Base-by-base conservation (phyloP, 164 flowering plant genomes). In the Hamamelis virginiana region DNA sequence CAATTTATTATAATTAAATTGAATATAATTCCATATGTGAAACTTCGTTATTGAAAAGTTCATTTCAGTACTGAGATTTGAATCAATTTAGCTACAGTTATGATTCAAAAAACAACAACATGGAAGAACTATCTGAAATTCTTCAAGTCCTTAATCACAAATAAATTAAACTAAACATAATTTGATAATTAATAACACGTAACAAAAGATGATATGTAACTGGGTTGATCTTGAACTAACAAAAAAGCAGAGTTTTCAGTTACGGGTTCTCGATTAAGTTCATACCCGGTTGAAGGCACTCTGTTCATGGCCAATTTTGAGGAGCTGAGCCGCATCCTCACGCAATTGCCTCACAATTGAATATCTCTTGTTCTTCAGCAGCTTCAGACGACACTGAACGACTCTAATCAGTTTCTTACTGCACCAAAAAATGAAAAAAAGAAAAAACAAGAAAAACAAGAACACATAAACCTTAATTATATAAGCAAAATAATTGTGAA, bases 331-430 rank as follows among this genome's bases (percentile, higher is more conserved):
- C 9, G 90, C 45, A 47, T 90, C 98, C 4, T 79, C 77, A 0
- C 85, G 78, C 48, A 81, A 65, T 4, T 84, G 91, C 59, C 75
- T 83, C 50, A 77, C 81, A 18, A 94, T 84, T 9, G 85, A 70
- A 19, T 59, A 33, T 68, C 86, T 81, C 79, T 90, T 92, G 86
- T 76, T 90, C 84, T 81, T 85, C 69, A 88, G 78, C 45, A 86
- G 77, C 81, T 84, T 89, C 1, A 94, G 74, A 21, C 96, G 89
- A 67, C 89, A 80, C 74, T 81, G 92, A 43, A 81, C 84, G 8
- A 68, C 72, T 65, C 75, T 83, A 38, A 91, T 75, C 85, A 91
- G 72, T 46, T 67, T 86, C 85, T 91, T 91, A 62, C 97, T 94
- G 86, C 76, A 80, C 41, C 41, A 69, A 62, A 58, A 44, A 27